phyloP scores from a whole-genome alignment of 768 basidiomycete species.

The Pisolithus orientalis region DNA sequence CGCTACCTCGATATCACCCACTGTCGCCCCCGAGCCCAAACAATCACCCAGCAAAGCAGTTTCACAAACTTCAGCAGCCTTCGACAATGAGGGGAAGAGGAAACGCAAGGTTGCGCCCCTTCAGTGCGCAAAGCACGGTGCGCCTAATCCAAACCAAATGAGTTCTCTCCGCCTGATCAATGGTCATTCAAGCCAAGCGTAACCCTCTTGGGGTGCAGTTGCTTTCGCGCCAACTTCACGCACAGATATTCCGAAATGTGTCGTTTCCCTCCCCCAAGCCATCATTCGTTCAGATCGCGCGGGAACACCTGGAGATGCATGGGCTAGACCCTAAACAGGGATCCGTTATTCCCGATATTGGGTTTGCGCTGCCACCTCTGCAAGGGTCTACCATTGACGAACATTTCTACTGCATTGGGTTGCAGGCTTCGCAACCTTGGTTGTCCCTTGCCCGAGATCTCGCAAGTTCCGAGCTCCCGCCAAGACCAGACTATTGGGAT shows the following conservation, averaged over 20 bases:
- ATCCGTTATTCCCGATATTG: slow-evolving; percentile 71
- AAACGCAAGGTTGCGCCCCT: neutral
- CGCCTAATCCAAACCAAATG: neutral
- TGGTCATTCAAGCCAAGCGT: slow-evolving; percentile 40
- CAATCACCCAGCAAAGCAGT: neutral
- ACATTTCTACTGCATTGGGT: slow-evolving; percentile 83
- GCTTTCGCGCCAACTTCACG: slow-evolving; percentile 72
- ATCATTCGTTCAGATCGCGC: slow-evolving; percentile 67
- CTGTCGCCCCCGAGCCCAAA: neutral
- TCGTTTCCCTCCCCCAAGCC: slow-evolving; percentile 57
- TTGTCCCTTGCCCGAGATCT: slow-evolving; percentile 60
- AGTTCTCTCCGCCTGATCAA: neutral
- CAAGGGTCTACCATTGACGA: slow-evolving; percentile 78
- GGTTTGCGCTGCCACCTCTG: slow-evolving; percentile 78
- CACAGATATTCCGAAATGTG: slow-evolving; percentile 72
- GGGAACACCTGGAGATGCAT: slow-evolving; percentile 75
- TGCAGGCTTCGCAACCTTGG: slow-evolving; percentile 68
- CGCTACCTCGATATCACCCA: slow-evolving; percentile 2
- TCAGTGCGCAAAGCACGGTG: slow-evolving; percentile 6
- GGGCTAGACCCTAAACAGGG: slow-evolving; percentile 75
- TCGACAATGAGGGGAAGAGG: neutral
- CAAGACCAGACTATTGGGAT: slow-evolving; percentile 49
- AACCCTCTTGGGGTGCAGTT: slow-evolving; percentile 94
- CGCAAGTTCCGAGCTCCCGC: slow-evolving; percentile 48
- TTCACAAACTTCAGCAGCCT: neutral